phyloP scores from a whole-genome alignment of 2,329 filamentous ascomycete species.

The Xylariaceae sp. region DNA sequence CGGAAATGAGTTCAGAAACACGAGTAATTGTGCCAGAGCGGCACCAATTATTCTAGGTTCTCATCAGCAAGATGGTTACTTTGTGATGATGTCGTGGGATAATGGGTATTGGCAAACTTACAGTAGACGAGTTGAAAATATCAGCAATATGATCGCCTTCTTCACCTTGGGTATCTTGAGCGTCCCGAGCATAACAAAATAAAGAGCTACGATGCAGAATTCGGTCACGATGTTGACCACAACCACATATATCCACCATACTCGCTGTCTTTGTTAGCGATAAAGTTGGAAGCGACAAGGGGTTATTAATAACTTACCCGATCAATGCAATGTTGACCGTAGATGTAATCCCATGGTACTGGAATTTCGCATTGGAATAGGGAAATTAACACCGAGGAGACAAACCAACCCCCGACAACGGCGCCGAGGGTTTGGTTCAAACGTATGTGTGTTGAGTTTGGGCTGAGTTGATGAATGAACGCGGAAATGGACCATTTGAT shows the following conservation, averaged over 20 bases:
- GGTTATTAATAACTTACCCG: conserved; percentile 8
- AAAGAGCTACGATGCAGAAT: conserved; percentile 14
- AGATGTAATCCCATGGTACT: conserved; percentile 23
- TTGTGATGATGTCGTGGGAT: too few relatives aligned
- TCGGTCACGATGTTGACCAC: conserved; percentile 16
- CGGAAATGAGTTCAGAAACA: conserved; percentile 12
- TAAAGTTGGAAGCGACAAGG: neutral
- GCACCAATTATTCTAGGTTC: conserved; percentile 10
- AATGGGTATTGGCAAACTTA: conserved; percentile 1
- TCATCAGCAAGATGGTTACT: neutral
- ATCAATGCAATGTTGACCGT: conserved; percentile 17
- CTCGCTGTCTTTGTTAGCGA: conserved; percentile 7
- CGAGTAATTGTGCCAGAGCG: conserved; percentile 13
- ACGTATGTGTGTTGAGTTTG: conserved; percentile 11
- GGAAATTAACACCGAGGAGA: conserved; percentile 12
- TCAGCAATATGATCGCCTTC: conserved; percentile 8
- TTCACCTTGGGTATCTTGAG: conserved; percentile 13
- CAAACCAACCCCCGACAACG: conserved; percentile 16
- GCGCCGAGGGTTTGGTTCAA: conserved; percentile 15
- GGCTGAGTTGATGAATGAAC: conserved; percentile 21
- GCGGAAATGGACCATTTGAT: conserved; percentile 23
- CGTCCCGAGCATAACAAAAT: conserved; percentile 14
- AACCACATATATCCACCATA: conserved; percentile 16
- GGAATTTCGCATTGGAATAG: conserved; percentile 24
- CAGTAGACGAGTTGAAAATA: conserved; percentile 18